Conservation (phyloP, 495 filamentous ascomycete genomes). For the Lindgomyces ingoldianus region DNA sequence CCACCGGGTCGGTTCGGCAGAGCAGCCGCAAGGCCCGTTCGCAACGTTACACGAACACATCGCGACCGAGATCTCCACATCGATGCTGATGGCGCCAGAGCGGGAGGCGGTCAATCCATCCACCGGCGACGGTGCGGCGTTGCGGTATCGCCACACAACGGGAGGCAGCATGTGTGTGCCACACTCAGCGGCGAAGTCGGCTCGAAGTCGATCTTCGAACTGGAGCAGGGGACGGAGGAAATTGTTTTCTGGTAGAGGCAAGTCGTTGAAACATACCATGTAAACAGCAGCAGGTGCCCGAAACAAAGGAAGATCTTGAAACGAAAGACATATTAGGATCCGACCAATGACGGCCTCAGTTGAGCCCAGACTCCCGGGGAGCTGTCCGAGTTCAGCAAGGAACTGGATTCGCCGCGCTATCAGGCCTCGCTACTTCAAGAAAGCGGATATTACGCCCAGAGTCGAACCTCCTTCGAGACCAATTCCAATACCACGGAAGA, state of each 20-base stretch:
- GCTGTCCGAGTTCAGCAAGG: conserved; percentile 28
- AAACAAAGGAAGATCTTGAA: conserved; percentile 33
- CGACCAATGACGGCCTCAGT: conserved; percentile 23
- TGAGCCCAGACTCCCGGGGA: conserved; percentile 9
- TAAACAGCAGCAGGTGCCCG: conserved; percentile 17
- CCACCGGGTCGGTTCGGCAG: conserved; percentile 25
- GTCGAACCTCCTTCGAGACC: conserved; percentile 6
- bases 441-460: conserved; percentile 29
- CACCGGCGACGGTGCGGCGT: background rate
- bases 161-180: conserved; percentile 30
- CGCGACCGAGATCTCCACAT: conserved; percentile 24
- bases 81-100: conserved; percentile 5
- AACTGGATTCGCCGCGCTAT: conserved; percentile 18
- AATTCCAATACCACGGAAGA: conserved; percentile 7
- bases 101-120: conserved; percentile 8
- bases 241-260: conserved; percentile 11
- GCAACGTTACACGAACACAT: conserved; percentile 19
- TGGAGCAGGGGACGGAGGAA: conserved; percentile 12
- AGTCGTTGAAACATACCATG: conserved; percentile 26
- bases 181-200: conserved; percentile 14
- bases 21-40: conserved; percentile 21
- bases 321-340: conserved; percentile 25
- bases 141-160: conserved; percentile 14
- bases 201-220: conserved; percentile 25
- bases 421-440: conserved; percentile 26